Evolutionary conservation across 371 early-diverging fungal genomes (phyloP).

Genomic region (Lichtheimia corymbifera): DNA sequence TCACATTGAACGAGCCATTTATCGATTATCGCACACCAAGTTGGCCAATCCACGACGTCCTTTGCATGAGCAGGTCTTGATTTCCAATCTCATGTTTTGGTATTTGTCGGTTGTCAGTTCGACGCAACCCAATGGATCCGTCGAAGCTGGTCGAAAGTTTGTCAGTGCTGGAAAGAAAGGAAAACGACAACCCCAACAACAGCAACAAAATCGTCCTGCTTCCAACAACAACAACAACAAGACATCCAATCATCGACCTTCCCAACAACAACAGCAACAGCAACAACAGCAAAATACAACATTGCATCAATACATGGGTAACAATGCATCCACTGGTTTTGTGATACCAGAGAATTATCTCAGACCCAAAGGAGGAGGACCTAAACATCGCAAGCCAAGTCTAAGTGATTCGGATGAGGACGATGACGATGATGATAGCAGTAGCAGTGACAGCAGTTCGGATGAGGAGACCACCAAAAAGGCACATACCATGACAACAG

Average conservation of each 20-base stretch:
- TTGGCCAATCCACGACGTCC: constrained; percentile 89
- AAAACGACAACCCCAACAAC: constrained; percentile 13
- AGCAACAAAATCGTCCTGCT: constrained; percentile 10
- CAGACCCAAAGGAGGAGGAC: constrained; percentile 11
- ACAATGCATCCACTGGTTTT: constrained; percentile 37
- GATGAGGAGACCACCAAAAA: constrained; percentile 23
- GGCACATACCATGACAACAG: constrained; percentile 8
- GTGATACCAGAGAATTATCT: constrained; percentile 48
- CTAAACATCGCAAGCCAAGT: constrained; percentile 4
- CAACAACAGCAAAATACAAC: constrained; percentile 8
- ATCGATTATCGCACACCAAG: constrained; percentile 91
- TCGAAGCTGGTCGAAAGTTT: constrained; percentile 8
- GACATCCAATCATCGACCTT: neutral
- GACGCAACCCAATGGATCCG: constrained; percentile 7
- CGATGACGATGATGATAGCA: constrained; percentile 6
- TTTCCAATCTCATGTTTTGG: constrained; percentile 96
- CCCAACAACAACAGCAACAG: constrained; percentile 9
- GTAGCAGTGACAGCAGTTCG: constrained; percentile 15
- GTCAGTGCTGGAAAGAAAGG: constrained; percentile 21
- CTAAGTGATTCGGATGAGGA: neutral
- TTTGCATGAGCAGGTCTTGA: constrained; percentile 88
- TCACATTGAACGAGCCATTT: constrained; percentile 87
- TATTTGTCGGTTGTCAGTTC: constrained; percentile 75
- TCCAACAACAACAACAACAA: neutral
- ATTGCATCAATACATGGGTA: constrained; percentile 12